These are phyloP conservation scores for Paracoccidioides brasiliensis DNA, from an alignment of 2,329 filamentous ascomycete genomes.

Conservation along the genomic window DNA sequence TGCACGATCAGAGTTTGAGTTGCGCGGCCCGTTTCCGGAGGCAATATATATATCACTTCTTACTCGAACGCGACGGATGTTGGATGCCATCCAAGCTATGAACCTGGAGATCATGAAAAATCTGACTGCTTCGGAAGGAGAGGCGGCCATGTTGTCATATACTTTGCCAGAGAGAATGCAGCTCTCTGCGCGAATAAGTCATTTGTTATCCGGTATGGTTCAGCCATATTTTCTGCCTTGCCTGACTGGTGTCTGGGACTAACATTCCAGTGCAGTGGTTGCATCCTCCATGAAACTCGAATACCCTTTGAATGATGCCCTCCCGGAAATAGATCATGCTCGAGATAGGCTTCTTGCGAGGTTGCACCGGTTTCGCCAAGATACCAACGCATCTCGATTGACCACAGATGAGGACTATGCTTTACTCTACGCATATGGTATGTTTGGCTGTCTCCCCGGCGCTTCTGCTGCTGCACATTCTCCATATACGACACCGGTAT, in stretches of 20 bases:
- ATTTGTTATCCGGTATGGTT: conserved; percentile 52
- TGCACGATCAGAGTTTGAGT: conserved; percentile 75
- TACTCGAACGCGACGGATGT: conserved; percentile 65
- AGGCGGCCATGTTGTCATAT: conserved; percentile 65
- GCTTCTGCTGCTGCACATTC: neutral
- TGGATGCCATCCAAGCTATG: conserved; percentile 94
- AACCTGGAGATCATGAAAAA: conserved; percentile 81
- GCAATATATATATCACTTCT: conserved; percentile 62
- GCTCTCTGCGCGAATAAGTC: conserved; percentile 78
- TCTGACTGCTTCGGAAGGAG: conserved; percentile 59
- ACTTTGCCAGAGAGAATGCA: conserved; percentile 67
- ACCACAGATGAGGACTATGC: conserved; percentile 60
- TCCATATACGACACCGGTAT: neutral
- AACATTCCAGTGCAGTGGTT: conserved; percentile 51
- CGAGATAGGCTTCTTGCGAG: conserved; percentile 75
- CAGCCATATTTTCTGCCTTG: neutral
- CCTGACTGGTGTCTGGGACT: neutral
- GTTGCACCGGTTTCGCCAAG: conserved; percentile 74
- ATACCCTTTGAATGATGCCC: conserved; percentile 78
- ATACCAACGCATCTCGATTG: conserved; percentile 39
- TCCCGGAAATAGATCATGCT: conserved; percentile 69
- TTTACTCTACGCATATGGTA: conserved; percentile 78
- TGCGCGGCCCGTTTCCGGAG: conserved; percentile 74
- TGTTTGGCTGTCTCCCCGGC: conserved; percentile 16
- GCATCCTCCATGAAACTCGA: conserved; percentile 89